These are phyloP conservation scores for Mycocentrospora acerina DNA, from an alignment of 2,329 filamentous ascomycete species.

Conservation along the genomic window DNA sequence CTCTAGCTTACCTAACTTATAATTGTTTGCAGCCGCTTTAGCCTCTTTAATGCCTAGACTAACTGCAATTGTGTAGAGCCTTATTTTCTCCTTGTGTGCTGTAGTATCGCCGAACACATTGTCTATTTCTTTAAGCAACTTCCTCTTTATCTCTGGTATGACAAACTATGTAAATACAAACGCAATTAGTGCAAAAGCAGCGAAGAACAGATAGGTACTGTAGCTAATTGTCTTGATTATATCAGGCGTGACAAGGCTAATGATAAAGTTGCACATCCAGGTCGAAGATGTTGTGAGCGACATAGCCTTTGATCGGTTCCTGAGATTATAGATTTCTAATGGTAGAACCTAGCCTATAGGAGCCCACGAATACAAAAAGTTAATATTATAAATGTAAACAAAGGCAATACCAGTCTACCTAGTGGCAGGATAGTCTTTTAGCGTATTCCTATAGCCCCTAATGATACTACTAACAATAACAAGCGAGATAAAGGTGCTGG, in stretches of 20 bases:
- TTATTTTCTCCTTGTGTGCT: constrained; percentile 52
- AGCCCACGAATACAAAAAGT: constrained; percentile 66
- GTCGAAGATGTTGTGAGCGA: constrained; percentile 70
- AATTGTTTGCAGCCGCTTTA: constrained; percentile 12
- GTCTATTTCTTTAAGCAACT: constrained; percentile 78
- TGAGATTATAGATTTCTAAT: constrained; percentile 72
- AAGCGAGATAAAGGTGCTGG: constrained; percentile 70
- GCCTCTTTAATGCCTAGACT: constrained; percentile 19
- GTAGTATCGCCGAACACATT: constrained; percentile 81
- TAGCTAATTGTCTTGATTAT: constrained; percentile 64
- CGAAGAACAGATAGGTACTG: constrained; percentile 55
- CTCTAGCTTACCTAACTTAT: constrained; percentile 12
- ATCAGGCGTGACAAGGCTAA: constrained; percentile 68
- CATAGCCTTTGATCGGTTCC: constrained; percentile 68
- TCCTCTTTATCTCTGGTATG: constrained; percentile 72
- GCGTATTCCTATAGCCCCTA: constrained; percentile 61
- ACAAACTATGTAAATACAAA: constrained; percentile 55
- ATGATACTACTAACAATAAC: constrained; percentile 71
- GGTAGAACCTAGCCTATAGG: constrained; percentile 74
- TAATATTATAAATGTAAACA: constrained; percentile 59
- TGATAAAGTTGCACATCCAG: constrained; percentile 77
- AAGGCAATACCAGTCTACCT: constrained; percentile 70
- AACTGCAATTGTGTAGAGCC: constrained; percentile 20
- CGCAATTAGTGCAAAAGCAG: constrained; percentile 50
- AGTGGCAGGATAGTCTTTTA: constrained; percentile 58